Evolutionary conservation across 1,284 basidiomycete genomes (phyloP).

Genomic region (Cryptococcus sp.): DNA sequence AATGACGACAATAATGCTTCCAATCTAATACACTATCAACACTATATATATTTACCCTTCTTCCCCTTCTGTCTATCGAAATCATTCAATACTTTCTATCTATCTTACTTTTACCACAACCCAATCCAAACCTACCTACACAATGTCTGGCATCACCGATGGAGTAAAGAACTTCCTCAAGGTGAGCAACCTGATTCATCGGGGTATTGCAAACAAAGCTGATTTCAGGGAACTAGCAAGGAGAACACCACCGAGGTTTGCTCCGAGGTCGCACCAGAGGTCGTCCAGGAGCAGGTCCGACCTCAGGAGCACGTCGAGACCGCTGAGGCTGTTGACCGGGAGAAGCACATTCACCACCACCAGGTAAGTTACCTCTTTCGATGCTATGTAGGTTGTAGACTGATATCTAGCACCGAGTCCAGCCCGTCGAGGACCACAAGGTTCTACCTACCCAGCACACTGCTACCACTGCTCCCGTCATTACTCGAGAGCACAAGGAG

Average conservation of each 20-base stretch:
- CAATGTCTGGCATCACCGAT: slow-evolving; percentile 30
- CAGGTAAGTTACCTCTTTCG: slow-evolving; percentile 19
- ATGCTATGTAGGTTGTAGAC: too few relatives aligned
- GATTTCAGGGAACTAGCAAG: slow-evolving; percentile 21
- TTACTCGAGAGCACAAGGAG: slow-evolving; percentile 42
- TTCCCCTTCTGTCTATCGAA: too few relatives aligned
- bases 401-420: slow-evolving; percentile 41
- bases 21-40: too few relatives aligned
- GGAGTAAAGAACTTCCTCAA: slow-evolving; percentile 38
- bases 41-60: too few relatives aligned
- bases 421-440: slow-evolving; percentile 41
- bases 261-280: slow-evolving; percentile 42
- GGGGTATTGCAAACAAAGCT: neutral
- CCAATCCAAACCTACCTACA: slow-evolving; percentile 5
- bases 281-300: slow-evolving; percentile 41
- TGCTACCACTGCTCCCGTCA: slow-evolving; percentile 28
- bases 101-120: slow-evolving; percentile 5
- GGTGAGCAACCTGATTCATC: neutral
- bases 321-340: slow-evolving; percentile 44
- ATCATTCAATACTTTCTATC: too few relatives aligned
- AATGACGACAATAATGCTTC: too few relatives aligned
- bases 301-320: slow-evolving; percentile 38
- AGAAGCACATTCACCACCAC: slow-evolving; percentile 44
- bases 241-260: slow-evolving; percentile 44
- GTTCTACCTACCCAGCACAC: slow-evolving; percentile 38